phyloP scores from a whole-genome alignment of 208 protist genomes.

The Crithidia expoeki region DNA sequence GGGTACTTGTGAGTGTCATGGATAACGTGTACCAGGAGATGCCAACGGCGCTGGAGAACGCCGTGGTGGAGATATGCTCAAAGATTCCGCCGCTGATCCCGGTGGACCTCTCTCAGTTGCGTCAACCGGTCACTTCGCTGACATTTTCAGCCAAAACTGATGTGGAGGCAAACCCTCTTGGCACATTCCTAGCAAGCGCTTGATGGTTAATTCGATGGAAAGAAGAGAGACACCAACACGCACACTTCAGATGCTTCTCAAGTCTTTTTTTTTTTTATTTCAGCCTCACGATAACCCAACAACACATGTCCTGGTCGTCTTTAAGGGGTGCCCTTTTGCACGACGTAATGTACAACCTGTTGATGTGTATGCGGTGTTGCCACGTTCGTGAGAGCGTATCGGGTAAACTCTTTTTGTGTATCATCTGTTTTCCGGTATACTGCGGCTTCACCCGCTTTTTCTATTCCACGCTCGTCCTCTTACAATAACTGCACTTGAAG shows the following conservation, averaged over 20 bases:
- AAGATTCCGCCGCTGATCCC: slow-evolving; percentile 48
- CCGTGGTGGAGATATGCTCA: slow-evolving; percentile 46
- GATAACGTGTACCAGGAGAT: slow-evolving; percentile 53
- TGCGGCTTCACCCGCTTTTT: not conserved
- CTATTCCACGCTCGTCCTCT: not conserved
- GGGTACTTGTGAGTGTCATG: slow-evolving; percentile 54
- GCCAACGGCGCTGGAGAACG: slow-evolving; percentile 41
- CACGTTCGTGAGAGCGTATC: too few relatives aligned
- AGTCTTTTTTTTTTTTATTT: slow-evolving; percentile 7
- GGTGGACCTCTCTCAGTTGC: slow-evolving; percentile 18
- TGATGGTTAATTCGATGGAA: not conserved
- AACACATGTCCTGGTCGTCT: too few relatives aligned
- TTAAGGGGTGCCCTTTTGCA: too few relatives aligned
- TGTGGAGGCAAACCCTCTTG: not conserved
- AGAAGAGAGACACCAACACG: not conserved
- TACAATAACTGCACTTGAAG: not conserved
- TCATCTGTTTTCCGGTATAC: not conserved
- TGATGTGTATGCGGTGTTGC: too few relatives aligned
- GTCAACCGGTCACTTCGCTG: slow-evolving; percentile 1
- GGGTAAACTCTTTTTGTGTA: too few relatives aligned
- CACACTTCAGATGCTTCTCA: not conserved
- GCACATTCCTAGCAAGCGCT: not conserved
- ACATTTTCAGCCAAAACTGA: not conserved
- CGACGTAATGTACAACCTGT: too few relatives aligned
- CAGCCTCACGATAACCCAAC: too few relatives aligned